Evolutionary conservation across 345 rosid species (phyloP).

Genomic region (Eucalyptus erythrocorys): DNA sequence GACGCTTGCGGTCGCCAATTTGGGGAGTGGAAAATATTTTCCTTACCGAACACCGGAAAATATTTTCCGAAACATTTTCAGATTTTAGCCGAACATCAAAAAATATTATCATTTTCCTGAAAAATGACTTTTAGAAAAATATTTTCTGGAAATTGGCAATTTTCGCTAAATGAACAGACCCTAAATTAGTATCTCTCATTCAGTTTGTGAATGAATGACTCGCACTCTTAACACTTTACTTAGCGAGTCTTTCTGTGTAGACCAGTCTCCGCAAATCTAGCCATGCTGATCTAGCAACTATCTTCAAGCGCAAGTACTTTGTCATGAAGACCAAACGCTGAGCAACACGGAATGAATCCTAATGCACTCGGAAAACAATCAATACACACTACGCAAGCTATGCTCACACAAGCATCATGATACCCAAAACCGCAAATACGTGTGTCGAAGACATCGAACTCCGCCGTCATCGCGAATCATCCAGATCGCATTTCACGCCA

Average conservation of each 20-base stretch:
- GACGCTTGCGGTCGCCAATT: no score
- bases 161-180: no score
- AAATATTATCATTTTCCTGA: no score
- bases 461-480: background rate
- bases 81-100: no score
- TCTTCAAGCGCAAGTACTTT: background rate
- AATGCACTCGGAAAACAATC: background rate
- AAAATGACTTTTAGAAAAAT: no score
- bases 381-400: background rate
- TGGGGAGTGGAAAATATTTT: no score
- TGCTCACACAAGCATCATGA: background rate
- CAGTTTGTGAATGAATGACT: background rate
- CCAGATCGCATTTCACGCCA: background rate
- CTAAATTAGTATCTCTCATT: rapidly evolving
- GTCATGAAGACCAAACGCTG: no score
- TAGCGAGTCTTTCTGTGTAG: background rate
- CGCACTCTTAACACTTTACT: background rate
- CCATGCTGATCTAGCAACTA: background rate
- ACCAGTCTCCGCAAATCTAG: background rate
- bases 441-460: background rate
- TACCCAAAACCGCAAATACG: background rate
- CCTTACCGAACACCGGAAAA: no score
- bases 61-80: no score
- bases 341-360: background rate
- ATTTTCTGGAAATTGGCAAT: no score